These are phyloP conservation scores for Aspergillus ochraceus DNA, from an alignment of 2,329 filamentous ascomycete genomes.

Conservation along the genomic window DNA sequence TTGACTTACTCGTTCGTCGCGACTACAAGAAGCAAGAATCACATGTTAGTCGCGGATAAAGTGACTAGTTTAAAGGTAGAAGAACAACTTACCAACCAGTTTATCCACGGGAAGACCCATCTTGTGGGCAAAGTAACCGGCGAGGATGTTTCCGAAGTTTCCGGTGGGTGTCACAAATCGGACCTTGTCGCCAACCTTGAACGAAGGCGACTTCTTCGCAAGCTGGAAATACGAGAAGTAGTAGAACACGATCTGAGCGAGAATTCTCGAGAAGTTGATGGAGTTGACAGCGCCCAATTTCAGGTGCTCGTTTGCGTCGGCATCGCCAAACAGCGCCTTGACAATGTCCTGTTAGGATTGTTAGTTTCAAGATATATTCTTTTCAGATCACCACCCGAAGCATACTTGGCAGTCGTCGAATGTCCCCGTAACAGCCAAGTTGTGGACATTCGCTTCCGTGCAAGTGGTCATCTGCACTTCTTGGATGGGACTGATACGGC, in stretches of 20 bases:
- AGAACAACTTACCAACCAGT: conserved; percentile 55
- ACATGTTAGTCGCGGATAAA: conserved; percentile 1
- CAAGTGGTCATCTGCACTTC: conserved; percentile 98
- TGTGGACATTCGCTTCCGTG: conserved; percentile 87
- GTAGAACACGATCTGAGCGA: conserved; percentile 97
- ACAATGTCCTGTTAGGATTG: conserved; percentile 66
- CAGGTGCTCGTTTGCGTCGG: conserved; percentile 76
- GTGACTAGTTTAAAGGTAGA: not conserved
- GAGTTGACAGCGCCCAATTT: conserved; percentile 93
- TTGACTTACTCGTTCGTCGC: conserved; percentile 11
- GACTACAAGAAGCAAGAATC: not conserved
- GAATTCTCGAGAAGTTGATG: conserved; percentile 93
- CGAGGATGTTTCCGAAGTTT: conserved; percentile 92
- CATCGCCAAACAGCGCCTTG: conserved; percentile 86
- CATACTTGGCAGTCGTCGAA: conserved; percentile 84
- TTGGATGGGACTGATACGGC: conserved; percentile 86
- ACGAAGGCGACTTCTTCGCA: conserved; percentile 54
- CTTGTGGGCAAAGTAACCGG: conserved; percentile 82
- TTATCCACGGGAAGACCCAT: conserved; percentile 90
- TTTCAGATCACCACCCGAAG: not conserved
- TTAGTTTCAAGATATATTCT: not conserved
- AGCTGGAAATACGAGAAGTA: conserved; percentile 92
- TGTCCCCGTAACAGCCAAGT: conserved; percentile 82
- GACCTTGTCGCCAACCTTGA: conserved; percentile 59
- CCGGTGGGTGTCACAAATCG: conserved; percentile 91